Percentiles rank a stretch among this genome's conserved stretches.
Evolutionary conservation across 768 basidiomycete species (phyloP).

Genomic region (Cystofilobasidium ferigula): DNA sequence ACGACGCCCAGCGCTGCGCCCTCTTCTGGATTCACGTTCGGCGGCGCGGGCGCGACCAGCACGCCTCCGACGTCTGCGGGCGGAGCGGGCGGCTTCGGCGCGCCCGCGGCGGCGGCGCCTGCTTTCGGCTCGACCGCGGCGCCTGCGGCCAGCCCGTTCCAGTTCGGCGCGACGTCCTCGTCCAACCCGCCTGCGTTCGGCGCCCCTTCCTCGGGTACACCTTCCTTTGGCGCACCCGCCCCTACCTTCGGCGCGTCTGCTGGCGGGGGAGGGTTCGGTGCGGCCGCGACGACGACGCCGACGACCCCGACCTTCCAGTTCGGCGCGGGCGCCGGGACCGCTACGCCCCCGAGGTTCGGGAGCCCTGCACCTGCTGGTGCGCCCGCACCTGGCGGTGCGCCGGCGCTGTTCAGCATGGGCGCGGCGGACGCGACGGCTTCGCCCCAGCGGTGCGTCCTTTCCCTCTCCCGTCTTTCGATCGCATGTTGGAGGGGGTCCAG

Average conservation of each 20-base stretch:
- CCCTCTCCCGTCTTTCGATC: neutral
- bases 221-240: neutral
- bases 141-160: neutral
- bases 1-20: neutral
- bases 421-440: neutral
- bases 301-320: neutral
- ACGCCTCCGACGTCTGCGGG: neutral
- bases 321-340: neutral
- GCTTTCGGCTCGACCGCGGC: neutral
- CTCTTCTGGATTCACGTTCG: neutral
- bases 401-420: slow-evolving; percentile 1
- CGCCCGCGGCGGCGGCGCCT: neutral
- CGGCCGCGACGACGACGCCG: neutral
- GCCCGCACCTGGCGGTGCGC: neutral
- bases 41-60: neutral
- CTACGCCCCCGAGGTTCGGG: neutral
- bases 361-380: neutral
- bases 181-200: neutral
- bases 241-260: no score
- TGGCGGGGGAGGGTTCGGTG: neutral
- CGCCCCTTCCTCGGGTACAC: no score
- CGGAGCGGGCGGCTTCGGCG: neutral
- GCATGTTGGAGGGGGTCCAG: neutral
- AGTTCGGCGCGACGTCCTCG: neutral
- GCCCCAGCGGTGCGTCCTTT: neutral